Conservation (phyloP, 495 filamentous ascomycete genomes). For the Annulohypoxylon maeteangense region DNA sequence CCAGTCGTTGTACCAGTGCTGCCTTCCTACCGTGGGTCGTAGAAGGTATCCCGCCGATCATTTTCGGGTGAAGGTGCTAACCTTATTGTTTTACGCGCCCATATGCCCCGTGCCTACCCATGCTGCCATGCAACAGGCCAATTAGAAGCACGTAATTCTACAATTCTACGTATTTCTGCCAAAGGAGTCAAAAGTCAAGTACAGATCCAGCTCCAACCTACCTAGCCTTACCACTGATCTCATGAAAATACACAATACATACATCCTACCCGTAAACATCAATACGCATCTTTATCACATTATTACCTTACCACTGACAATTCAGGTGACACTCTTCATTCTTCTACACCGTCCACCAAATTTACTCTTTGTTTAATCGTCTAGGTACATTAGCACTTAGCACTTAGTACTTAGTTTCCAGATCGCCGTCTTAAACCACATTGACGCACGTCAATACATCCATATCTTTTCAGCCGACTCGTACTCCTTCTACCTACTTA, state of each 20-base stretch:
- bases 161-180: background rate
- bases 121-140: conserved; percentile 31
- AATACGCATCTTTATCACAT: conserved; percentile 16
- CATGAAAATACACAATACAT: conserved; percentile 13
- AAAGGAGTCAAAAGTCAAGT: conserved; percentile 16
- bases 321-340: conserved; percentile 7
- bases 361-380: conserved; percentile 3
- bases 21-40: background rate
- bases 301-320: conserved; percentile 7
- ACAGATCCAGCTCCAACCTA: conserved; percentile 5
- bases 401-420: background rate
- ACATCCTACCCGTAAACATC: conserved; percentile 1
- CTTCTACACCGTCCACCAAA: conserved; percentile 3
- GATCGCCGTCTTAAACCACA: background rate
- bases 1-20: background rate
- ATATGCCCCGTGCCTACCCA: conserved; percentile 28
- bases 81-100: conserved; percentile 39
- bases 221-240: conserved; percentile 11
- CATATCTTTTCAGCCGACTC: background rate
- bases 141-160: conserved; percentile 17
- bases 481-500: background rate
- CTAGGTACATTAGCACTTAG: too few species aligned
- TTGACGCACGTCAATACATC: conserved; percentile 2
- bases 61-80: conserved; percentile 31
- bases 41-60: conserved; percentile 7